Conservation (phyloP, 352 stramenopile species). For the Phytophthora cryptogea region DNA sequence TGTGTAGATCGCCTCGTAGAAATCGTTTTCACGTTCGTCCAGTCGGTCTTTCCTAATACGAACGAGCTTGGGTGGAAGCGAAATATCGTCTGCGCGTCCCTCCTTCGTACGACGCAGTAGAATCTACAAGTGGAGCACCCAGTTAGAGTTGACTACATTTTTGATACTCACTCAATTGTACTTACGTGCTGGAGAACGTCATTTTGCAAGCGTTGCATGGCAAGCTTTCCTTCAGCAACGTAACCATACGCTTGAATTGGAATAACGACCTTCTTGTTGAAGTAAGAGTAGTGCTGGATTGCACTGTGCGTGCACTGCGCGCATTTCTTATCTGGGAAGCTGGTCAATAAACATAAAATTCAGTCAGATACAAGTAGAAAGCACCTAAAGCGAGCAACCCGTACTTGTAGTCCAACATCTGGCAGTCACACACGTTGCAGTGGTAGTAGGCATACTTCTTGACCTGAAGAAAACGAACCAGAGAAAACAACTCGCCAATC, state of each 20-base stretch:
- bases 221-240: constrained; percentile 90
- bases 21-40: constrained; percentile 96
- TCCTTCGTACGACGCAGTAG: constrained; percentile 98
- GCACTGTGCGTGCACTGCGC: constrained; percentile 92
- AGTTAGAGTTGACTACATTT: constrained; percentile 2
- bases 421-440: constrained; percentile 94
- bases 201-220: constrained; percentile 97
- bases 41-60: constrained; percentile 84
- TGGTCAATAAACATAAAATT: constrained; percentile 16
- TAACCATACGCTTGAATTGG: constrained; percentile 97
- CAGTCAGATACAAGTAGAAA: constrained; percentile 23
- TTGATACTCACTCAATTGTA: too few relatives aligned
- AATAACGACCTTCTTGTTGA: constrained; percentile 99
- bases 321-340: constrained; percentile 85
- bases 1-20: constrained; percentile 99
- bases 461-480: constrained; percentile 97
- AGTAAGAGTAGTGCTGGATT: constrained; percentile 98
- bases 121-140: constrained; percentile 59
- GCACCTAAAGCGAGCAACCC: constrained; percentile 24
- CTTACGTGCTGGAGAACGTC: constrained; percentile 89
- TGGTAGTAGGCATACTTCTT: constrained; percentile 99
- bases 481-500: constrained; percentile 95
- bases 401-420: constrained; percentile 96
- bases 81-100: constrained; percentile 96
- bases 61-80: constrained; percentile 87